Percentiles rank a stretch among this genome's conserved stretches.
phyloP scores from a whole-genome alignment of 2,329 filamentous ascomycete species.

The Penicillium sp. region DNA sequence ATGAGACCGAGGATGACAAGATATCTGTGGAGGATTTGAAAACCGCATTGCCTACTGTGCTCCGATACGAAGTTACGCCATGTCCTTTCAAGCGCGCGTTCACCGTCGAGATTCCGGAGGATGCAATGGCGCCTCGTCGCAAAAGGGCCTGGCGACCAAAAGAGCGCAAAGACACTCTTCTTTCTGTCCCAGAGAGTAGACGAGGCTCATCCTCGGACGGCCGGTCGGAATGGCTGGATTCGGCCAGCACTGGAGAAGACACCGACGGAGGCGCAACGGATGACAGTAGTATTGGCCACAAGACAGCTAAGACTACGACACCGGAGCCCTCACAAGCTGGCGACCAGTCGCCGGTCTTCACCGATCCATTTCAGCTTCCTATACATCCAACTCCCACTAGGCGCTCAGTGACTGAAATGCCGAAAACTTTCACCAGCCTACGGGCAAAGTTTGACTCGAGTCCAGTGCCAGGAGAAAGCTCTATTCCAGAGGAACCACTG shows the following conservation, averaged over 20 bases:
- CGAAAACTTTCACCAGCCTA: conserved; percentile 34
- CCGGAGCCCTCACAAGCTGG: conserved; percentile 24
- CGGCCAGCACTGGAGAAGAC: conserved; percentile 28
- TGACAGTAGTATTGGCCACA: conserved; percentile 25
- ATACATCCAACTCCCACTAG: conserved; percentile 9
- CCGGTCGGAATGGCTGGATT: conserved; percentile 20
- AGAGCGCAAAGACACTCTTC: conserved; percentile 41
- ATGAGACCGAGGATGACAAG: conserved; percentile 58
- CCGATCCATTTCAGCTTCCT: conserved; percentile 7
- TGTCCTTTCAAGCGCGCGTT: conserved; percentile 80
- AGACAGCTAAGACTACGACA: conserved; percentile 21
- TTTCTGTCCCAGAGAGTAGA: conserved; percentile 13
- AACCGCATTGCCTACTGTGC: conserved; percentile 62
- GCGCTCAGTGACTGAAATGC: conserved; percentile 27
- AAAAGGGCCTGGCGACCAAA: conserved; percentile 66
- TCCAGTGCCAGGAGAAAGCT: conserved; percentile 6
- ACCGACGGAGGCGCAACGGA: conserved; percentile 33
- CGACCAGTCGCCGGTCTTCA: conserved; percentile 11
- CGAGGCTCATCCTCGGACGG: conserved; percentile 13
- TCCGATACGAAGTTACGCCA: conserved; percentile 80
- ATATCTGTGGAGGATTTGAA: conserved; percentile 63
- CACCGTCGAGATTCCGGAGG: conserved; percentile 66
- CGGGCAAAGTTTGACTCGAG: conserved; percentile 37
- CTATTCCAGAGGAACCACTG: neutral
- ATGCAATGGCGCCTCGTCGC: conserved; percentile 59